Percentiles rank a stretch among this genome's conserved stretches.
Conservation (phyloP, 1,139 yeast species). For the Protomyces inouyei region DNA sequence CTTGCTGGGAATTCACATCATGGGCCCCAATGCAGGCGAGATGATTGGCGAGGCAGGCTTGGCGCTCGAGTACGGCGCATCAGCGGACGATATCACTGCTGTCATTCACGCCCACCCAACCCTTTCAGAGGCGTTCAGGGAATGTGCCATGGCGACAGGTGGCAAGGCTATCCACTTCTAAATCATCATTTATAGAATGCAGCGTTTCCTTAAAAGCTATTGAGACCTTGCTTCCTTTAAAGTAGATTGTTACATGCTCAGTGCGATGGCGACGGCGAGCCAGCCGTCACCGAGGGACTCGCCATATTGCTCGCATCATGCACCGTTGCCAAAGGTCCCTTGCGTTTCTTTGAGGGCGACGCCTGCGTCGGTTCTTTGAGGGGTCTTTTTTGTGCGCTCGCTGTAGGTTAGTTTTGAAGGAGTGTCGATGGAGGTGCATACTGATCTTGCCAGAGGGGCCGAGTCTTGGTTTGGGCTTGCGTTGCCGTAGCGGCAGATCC, state of each 20-base stretch:
- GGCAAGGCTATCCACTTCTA: constrained; percentile 84
- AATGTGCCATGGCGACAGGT: constrained; percentile 90
- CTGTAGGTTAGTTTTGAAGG: not conserved
- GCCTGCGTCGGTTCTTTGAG: constrained; percentile 20
- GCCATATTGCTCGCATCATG: not conserved
- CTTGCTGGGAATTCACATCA: constrained; percentile 91
- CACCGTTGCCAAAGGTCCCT: not conserved
- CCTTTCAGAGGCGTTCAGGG: constrained; percentile 94
- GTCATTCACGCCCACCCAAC: constrained; percentile 99
- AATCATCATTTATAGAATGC: constrained; percentile 21
- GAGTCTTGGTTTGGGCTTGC: constrained; percentile 68
- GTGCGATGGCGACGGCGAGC: not conserved
- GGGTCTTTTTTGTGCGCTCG: constrained; percentile 18
- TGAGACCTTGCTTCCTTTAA: too few species aligned
- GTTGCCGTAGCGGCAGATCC: constrained; percentile 71
- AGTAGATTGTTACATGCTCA: too few species aligned
- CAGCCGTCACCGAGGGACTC: not conserved
- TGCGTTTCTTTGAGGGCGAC: constrained; percentile 20
- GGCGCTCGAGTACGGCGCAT: constrained; percentile 98
- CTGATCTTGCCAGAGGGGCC: constrained; percentile 89
- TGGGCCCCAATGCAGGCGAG: constrained; percentile 99
- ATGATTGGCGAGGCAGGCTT: constrained; percentile 98
- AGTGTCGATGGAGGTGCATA: not conserved
- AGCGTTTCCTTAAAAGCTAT: too few species aligned
- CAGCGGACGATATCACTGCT: constrained; percentile 95